Evolutionary conservation across 441 rosid genomes (phyloP), one percentile per base, ranked within the genome.

Genomic region (Populus hybrid): DNA sequence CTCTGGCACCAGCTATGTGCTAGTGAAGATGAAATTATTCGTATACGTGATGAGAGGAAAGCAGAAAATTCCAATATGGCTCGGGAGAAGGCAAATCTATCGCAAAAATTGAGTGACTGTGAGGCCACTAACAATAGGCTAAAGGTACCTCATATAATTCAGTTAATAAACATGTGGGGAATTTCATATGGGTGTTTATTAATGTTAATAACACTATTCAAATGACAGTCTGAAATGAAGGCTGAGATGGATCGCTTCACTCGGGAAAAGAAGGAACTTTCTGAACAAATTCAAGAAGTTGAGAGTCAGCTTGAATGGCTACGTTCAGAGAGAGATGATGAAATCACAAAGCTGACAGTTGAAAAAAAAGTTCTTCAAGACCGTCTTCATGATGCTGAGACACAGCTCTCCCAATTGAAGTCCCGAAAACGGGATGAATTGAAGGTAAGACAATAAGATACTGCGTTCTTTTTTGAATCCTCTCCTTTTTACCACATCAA

Each of bases 231-330:
- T 76, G 98, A 97, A 80, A 88, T 90, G 97, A 97, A 84, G 85
- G 92, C 91, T 80, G 99, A 92, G 95, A 71, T 67, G 79, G 99
- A 95, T 81, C 91, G 93, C 64, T 91, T 91, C 88, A 81, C 90
- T 76, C 87, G 94, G 73, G 99, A 95, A 73, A 95, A 90, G 87
- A 97, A 92, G 83, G 97, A 93, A 74, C 92, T 90, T 79, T 84
- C 86, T 46, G 97, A 95, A 81, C 95, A 97, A 84, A 84, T 90
- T 59, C 97, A 91, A 65, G 99, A 93, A 81, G 88, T 86, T 81
- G 97, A 97, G 83, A 88, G 92, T 84, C 99, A 97, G 85, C 96
- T 97, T 67, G 99, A 97, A 81, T 97, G 99, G 99, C 85, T 93
- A 70, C 98, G 97, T 12, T 88, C 95, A 36, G 99, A 97, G 89